A percentile compares a stretch with the other conserved stretches of the same genome.
Evolutionary conservation across 371 early-diverging fungal species (phyloP).

Genomic region (Caulochytrium protostelioides): DNA sequence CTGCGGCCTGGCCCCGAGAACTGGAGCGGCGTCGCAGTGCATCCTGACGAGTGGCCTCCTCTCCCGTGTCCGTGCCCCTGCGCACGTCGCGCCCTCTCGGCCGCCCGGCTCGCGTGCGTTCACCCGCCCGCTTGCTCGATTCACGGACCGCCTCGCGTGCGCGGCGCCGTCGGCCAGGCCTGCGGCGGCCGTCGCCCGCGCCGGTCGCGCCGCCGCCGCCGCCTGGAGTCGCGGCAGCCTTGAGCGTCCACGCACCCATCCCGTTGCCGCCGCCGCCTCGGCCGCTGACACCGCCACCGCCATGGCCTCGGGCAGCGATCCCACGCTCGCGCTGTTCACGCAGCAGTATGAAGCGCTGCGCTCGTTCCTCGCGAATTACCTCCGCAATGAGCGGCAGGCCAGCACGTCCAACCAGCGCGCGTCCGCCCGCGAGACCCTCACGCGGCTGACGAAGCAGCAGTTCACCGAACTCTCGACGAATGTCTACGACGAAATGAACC

Average conservation of each 20-base stretch:
- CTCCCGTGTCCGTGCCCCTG: too few relatives aligned
- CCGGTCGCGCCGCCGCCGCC: neutral
- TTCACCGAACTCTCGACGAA: slow-evolving; percentile 86
- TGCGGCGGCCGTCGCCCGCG: neutral
- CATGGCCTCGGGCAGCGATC: neutral
- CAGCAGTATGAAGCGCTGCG: slow-evolving; percentile 1
- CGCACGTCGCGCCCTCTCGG: too few relatives aligned
- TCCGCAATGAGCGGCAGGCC: neutral
- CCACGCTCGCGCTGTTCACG: neutral
- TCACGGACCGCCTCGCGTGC: too few relatives aligned
- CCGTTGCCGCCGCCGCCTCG: neutral
- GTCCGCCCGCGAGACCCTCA: slow-evolving; percentile 63
- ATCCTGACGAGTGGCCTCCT: too few relatives aligned
- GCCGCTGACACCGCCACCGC: neutral
- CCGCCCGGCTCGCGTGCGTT: too few relatives aligned
- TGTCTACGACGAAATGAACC: slow-evolving; percentile 78
- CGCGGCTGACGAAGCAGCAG: slow-evolving; percentile 52
- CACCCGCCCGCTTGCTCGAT: too few relatives aligned
- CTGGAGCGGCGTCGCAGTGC: too few relatives aligned
- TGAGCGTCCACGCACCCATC: neutral
- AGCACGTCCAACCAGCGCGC: slow-evolving; percentile 8
- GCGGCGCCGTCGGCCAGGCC: neutral
- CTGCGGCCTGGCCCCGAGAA: too few relatives aligned
- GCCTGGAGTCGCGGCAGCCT: neutral
- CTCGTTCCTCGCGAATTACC: slow-evolving; percentile 1